phyloP scores from a whole-genome alignment of 208 protist species.

The Trypanosoma boissoni region DNA sequence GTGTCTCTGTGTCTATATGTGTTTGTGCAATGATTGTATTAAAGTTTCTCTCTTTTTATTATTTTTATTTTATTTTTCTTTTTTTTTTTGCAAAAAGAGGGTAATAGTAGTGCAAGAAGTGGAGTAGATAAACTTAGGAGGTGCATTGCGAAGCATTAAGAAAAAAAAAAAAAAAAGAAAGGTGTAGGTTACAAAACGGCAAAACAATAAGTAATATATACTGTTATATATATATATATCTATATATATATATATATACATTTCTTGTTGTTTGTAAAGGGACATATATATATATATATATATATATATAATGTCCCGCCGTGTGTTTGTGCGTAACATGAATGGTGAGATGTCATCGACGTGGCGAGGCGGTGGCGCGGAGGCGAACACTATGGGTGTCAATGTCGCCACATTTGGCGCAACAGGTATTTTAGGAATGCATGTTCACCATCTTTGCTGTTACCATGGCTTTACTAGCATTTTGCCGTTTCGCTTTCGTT shows the following conservation, averaged over 20 bases:
- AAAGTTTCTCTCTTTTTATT: constrained; percentile 5
- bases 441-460: constrained; percentile 67
- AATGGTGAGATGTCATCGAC: constrained; percentile 83
- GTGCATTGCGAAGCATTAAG: too few relatives aligned
- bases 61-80: constrained; percentile 20
- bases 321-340: constrained; percentile 84
- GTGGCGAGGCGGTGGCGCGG: constrained; percentile 72
- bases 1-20: not conserved
- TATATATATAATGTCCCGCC: constrained; percentile 68
- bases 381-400: constrained; percentile 81
- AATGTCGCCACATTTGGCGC: constrained; percentile 84
- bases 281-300: not conserved
- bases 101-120: too few relatives aligned
- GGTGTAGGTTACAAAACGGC: too few relatives aligned
- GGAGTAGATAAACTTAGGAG: too few relatives aligned
- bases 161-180: too few relatives aligned
- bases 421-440: constrained; percentile 77
- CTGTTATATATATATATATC: too few relatives aligned
- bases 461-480: constrained; percentile 87
- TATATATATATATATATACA: not conserved
- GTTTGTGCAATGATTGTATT: not conserved
- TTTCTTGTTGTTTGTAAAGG: too few relatives aligned
- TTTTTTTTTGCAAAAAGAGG: too few relatives aligned
- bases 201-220: too few relatives aligned
- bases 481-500: constrained; percentile 83